Base-by-base conservation (phyloP, 1,284 basidiomycete species). In the Cryptococcus sp. region DNA sequence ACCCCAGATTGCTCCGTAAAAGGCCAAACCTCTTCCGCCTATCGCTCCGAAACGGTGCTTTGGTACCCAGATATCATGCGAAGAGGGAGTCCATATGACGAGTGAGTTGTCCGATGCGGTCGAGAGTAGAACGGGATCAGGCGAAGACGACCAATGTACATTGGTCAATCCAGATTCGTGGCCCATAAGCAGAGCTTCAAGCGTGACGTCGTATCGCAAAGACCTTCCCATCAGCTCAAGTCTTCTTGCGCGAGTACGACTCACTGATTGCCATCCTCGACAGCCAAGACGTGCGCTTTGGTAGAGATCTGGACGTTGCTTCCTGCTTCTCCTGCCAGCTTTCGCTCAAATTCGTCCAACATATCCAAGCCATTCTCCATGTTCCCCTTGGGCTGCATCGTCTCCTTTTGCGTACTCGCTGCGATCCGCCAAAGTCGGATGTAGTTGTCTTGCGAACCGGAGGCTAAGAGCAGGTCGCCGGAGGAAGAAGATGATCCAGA, bases 131-230 rank as follows among this genome's bases (percentile, higher is more conserved):
- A 31, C 1, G 56, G 54, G 6, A 19, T 82, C 76, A 85, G 50
- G 10, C 26, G 53, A 35, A 1, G 83, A 81, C 18, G 83, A 78
- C 89, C 91, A 97, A 37, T 82, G 77, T 11, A 97, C 72, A 31
- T 84, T 86, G 0, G 90, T 95, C n/a, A 97, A 76, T 26, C 87
- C 87, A 3, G 84, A 84, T 75, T 97, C 92, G 66, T 97, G 93
- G 12, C 92, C 92, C 26, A 95, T 75, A 12, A 97, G 79, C 19
- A 97, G 80, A 1, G 93, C 91, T 65, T 97, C 92, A 50, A 94
- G 89, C 0, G 85, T 86, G 32, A 93, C 78, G 10, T 84, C 82
- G 65, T 80, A 90, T 52, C 82, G 80, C 46, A 78, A 16, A 32
- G 48, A 19, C 25, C 26, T 43, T 26, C 18, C 25, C 5, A 24